phyloP scores from a whole-genome alignment of 768 basidiomycete species.

The Strobilomyces echinocephalus region DNA sequence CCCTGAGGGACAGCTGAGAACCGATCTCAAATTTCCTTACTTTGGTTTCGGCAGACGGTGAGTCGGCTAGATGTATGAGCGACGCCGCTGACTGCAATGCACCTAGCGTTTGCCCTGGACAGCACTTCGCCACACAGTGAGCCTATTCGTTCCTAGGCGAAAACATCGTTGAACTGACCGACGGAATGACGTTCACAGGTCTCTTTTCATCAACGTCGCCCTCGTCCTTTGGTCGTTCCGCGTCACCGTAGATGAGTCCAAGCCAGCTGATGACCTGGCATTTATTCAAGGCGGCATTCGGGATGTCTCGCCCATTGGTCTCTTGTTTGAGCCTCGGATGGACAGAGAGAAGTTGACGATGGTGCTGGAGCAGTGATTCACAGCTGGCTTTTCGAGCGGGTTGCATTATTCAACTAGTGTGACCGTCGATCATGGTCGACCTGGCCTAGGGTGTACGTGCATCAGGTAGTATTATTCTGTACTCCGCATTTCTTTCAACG shows the following conservation, averaged over 20 bases:
- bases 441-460: no score
- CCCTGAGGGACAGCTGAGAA: conserved; percentile 27
- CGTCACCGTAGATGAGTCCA: conserved; percentile 40
- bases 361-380: not conserved
- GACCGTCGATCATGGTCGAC: not conserved
- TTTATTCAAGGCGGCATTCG: conserved; percentile 33
- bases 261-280: conserved; percentile 52
- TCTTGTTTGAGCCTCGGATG: conserved; percentile 45
- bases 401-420: no score
- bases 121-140: conserved; percentile 44
- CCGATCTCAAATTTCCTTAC: conserved; percentile 43
- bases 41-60: conserved; percentile 47
- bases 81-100: not conserved
- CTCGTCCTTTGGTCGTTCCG: conserved; percentile 59
- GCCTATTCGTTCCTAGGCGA: conserved; percentile 1
- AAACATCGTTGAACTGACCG: no score
- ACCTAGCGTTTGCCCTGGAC: conserved; percentile 53
- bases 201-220: conserved; percentile 56
- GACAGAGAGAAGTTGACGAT: conserved; percentile 2
- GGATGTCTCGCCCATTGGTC: conserved; percentile 43
- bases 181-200: conserved; percentile 30
- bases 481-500: no score
- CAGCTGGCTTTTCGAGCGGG: no score
- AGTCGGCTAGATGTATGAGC: not conserved
- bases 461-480: no score